These are phyloP conservation scores for Ophiobolus disseminans DNA, from an alignment of 2,329 filamentous ascomycete genomes.

Conservation along the genomic window DNA sequence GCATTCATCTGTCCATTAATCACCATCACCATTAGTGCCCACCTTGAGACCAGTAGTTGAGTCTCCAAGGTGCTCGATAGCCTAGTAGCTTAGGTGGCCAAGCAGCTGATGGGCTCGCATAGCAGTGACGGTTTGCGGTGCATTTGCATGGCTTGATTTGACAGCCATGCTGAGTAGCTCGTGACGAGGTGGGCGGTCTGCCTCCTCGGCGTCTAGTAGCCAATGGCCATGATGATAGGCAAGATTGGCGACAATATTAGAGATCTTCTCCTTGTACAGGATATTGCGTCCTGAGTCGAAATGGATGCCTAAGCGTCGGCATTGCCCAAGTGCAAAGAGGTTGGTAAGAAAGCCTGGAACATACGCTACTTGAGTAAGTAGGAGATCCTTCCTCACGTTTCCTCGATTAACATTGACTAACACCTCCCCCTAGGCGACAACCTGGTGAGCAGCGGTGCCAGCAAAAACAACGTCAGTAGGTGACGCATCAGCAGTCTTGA, in stretches of 20 bases:
- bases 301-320: slow-evolving; percentile 1
- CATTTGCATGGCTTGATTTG: not conserved
- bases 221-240: slow-evolving; percentile 4
- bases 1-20: not conserved
- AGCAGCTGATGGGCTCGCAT: not conserved
- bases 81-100: not conserved
- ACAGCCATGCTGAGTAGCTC: slow-evolving; percentile 4
- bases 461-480: not conserved
- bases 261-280: slow-evolving; percentile 1
- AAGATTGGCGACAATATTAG: not conserved
- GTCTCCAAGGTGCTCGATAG: slow-evolving; percentile 2
- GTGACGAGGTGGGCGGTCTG: not conserved
- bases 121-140: not conserved
- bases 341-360: slow-evolving; percentile 6
- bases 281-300: slow-evolving; percentile 8
- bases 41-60: slow-evolving; percentile 1
- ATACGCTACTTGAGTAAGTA: slow-evolving; percentile 3
- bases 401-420: not conserved
- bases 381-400: not conserved
- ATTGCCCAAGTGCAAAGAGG: slow-evolving; percentile 6
- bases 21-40: not conserved
- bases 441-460: not conserved
- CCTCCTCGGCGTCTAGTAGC: slow-evolving; percentile 1
- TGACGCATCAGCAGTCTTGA: not conserved
- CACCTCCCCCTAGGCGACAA: slow-evolving; percentile 1